Evolutionary conservation across 140 eudicot genomes (phyloP).

Genomic region (Ambrosia hybrid): DNA sequence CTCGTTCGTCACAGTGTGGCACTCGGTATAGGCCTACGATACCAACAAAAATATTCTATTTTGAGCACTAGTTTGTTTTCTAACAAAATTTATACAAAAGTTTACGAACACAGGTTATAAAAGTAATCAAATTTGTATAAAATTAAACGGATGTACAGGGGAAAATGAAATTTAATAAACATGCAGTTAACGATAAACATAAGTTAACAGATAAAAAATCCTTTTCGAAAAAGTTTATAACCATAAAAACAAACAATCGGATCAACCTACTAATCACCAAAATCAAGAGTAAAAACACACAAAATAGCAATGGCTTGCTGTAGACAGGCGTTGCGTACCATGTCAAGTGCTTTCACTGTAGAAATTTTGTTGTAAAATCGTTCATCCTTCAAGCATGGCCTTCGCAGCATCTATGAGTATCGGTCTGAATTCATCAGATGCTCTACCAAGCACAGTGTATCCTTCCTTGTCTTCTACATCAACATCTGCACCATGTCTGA

Average conservation of each 20-base stretch:
- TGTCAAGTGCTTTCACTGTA: neutral
- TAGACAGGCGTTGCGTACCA: neutral
- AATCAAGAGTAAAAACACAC: neutral
- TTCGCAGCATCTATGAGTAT: constrained; percentile 48
- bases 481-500: constrained; percentile 94
- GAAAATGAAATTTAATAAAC: too few species aligned
- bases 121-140: too few species aligned
- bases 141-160: too few species aligned
- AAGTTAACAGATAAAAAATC: neutral
- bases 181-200: neutral
- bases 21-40: too few species aligned
- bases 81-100: too few species aligned
- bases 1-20: too few species aligned
- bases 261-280: neutral
- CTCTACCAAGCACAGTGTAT: constrained; percentile 90
- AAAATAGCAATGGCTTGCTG: constrained; percentile 9
- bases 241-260: neutral
- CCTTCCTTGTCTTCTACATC: constrained; percentile 93
- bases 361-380: neutral
- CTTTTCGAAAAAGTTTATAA: neutral
- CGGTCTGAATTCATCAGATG: constrained; percentile 65
- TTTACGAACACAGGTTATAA: too few species aligned
- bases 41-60: too few species aligned
- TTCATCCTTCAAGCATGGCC: constrained; percentile 19
- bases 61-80: too few species aligned